These are phyloP conservation scores for Beauveria brongniartii DNA, from an alignment of 2,329 filamentous ascomycete genomes.

Conservation along the genomic window DNA sequence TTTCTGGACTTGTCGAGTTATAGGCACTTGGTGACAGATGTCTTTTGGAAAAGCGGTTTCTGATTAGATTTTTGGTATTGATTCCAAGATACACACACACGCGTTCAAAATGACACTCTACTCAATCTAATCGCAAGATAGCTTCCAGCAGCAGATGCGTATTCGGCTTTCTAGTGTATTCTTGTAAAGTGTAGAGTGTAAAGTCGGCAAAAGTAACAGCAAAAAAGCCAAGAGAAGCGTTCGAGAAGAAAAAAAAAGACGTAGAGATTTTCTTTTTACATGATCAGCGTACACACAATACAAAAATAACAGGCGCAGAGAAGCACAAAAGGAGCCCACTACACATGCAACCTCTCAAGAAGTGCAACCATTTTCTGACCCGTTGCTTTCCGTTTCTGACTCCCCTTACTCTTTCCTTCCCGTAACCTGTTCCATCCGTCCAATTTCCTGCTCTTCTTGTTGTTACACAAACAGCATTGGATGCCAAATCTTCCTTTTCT, in stretches of 20 bases:
- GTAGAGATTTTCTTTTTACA: conserved; percentile 12
- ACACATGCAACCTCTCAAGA: background rate
- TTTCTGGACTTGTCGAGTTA: background rate
- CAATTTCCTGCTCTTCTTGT: background rate
- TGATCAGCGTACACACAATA: conserved; percentile 13
- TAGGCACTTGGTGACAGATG: background rate
- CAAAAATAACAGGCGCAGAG: background rate
- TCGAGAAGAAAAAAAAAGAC: background rate
- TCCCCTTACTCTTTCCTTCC: background rate
- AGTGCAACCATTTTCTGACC: background rate
- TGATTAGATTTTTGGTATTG: background rate
- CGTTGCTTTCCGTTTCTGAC: background rate
- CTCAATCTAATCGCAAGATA: background rate
- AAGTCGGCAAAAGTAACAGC: background rate
- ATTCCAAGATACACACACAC: background rate
- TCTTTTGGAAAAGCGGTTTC: background rate
- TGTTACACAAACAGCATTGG: background rate
- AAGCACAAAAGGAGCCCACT: background rate
- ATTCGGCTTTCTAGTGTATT: background rate
- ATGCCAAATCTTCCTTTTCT: background rate
- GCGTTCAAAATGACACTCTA: background rate
- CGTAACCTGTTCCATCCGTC: background rate
- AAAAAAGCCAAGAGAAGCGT: background rate
- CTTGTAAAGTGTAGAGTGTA: too few relatives aligned
- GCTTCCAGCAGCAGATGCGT: background rate